Base-by-base conservation (phyloP, 352 stramenopile genomes). In the Phytophthora citricola region DNA sequence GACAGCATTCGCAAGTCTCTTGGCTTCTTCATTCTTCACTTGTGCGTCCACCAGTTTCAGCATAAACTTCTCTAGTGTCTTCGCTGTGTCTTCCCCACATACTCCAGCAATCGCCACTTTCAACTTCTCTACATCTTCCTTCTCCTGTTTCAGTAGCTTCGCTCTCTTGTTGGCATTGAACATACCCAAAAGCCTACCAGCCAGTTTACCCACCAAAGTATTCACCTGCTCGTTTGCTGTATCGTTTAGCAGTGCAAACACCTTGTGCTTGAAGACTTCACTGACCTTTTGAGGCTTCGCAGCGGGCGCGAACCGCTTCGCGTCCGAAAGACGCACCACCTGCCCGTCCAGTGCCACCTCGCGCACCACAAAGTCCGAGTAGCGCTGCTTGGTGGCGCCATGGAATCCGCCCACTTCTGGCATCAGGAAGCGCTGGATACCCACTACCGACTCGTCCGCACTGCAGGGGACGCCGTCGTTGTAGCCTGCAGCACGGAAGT, bases 331-430 rank as follows among this genome's bases (percentile, higher is more conserved):
- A 17, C 52, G 69, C 58, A 86, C 86, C 41, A 95, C 72, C 0
- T 76, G 46, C 20, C 88, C 83, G 20, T 76, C 64, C 3, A 81
- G 59, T 12, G 81, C 74, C 46, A 97, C 84, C 54, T 98, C 92
- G 20, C 83, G 88, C 58, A 98, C 92, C 32, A 97, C 71, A 76
- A 98, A 98, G 69, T 98, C 92, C 58, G 90, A 96, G 74, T 90
- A 98, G 2, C 92, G 87, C 70, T 97, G 81, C 65, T 98, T 98
- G 57, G 93, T 87, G 17, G 90, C 76, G 6, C 91, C 91, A 56
- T 89, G 80, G 69, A 97, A 97, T 17, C 91, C 88, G 1, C 54
- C 47, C 20, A 91, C 75, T 24, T 89, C 71, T 9, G 85, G 78
- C 62, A 61, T 66, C 24, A 93, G 51, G 69, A 90, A 96, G 47